These are phyloP conservation scores for Craterostigma plantagineum DNA, from an alignment of 257 asterid species.

Conservation along the genomic window DNA sequence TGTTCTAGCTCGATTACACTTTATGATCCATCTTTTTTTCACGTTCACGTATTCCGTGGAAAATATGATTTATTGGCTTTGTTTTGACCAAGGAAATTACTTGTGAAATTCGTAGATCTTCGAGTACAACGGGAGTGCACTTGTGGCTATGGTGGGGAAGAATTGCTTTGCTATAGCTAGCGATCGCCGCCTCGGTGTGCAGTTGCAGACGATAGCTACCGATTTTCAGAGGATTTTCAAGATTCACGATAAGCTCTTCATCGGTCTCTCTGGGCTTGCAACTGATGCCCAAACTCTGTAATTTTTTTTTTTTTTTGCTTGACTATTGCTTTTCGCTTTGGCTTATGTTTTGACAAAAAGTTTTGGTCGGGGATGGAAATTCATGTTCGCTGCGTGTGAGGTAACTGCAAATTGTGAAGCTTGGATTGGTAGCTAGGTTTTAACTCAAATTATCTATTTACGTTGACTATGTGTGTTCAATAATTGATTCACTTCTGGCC, in stretches of 20 bases:
- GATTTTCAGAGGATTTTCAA: constrained; percentile 67
- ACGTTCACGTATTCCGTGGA: constrained; percentile 1
- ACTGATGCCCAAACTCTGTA: constrained; percentile 85
- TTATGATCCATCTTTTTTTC: background rate
- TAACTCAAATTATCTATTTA: too few relatives aligned
- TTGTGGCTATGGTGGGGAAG: constrained; percentile 93
- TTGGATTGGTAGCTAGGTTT: too few relatives aligned
- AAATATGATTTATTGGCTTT: too few relatives aligned
- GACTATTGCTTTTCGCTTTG: too few relatives aligned
- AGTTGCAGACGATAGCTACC: constrained; percentile 79
- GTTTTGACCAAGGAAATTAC: too few relatives aligned
- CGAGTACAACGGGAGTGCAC: constrained; percentile 93
- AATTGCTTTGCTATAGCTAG: constrained; percentile 93
- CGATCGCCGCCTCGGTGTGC: constrained; percentile 75
- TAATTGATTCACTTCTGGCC: too few relatives aligned
- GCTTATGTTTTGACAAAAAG: too few relatives aligned
- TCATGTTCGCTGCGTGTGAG: too few relatives aligned
- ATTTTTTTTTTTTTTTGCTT: constrained; percentile 1
- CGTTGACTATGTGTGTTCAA: too few relatives aligned
- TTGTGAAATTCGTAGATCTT: constrained; percentile 41
- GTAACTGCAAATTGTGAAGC: too few relatives aligned
- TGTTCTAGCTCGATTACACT: too few relatives aligned
- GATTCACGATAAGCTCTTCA: constrained; percentile 69
- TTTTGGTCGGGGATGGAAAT: too few relatives aligned
- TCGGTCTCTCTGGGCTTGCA: constrained; percentile 81